Percentiles rank a stretch among this genome's conserved stretches.
phyloP scores from a whole-genome alignment of 768 basidiomycete species.

The Galerina marginata region DNA sequence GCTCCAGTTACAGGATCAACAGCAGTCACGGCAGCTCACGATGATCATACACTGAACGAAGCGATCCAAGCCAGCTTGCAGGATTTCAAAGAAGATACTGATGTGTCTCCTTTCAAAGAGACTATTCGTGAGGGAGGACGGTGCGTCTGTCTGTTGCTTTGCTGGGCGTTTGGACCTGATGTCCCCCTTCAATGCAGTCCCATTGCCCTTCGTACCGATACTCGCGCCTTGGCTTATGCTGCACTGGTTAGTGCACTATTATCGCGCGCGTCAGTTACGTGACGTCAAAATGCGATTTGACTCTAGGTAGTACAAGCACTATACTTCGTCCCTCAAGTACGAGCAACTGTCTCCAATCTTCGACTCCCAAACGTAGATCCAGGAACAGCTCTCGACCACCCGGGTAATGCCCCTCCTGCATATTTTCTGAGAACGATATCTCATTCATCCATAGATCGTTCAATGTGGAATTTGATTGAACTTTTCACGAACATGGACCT shows the following conservation, averaged over 20 bases:
- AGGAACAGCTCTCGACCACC: slow-evolving; percentile 27
- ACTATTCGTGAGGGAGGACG: slow-evolving; percentile 60
- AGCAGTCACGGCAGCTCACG: slow-evolving; percentile 48
- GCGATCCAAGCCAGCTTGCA: slow-evolving; percentile 77
- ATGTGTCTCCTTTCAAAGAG: slow-evolving; percentile 57
- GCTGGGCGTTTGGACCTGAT: not conserved
- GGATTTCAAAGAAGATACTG: slow-evolving; percentile 57
- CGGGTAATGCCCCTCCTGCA: slow-evolving; percentile 27
- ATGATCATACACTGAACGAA: slow-evolving; percentile 68
- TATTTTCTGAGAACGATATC: not conserved
- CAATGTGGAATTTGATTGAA: slow-evolving; percentile 65
- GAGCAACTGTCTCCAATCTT: slow-evolving; percentile 44
- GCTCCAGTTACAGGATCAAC: slow-evolving; percentile 36
- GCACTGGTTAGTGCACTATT: slow-evolving; percentile 50
- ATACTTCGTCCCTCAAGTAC: slow-evolving; percentile 75
- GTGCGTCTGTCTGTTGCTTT: slow-evolving; percentile 40
- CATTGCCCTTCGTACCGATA: slow-evolving; percentile 67
- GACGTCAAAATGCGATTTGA: not conserved
- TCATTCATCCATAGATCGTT: slow-evolving; percentile 39
- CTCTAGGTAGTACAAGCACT: slow-evolving; percentile 59
- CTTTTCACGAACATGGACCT: slow-evolving; percentile 75
- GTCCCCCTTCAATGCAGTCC: slow-evolving; percentile 49
- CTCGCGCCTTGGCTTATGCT: slow-evolving; percentile 57
- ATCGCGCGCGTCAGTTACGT: not conserved
- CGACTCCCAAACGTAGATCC: slow-evolving; percentile 34